Evolutionary conservation across 345 rosid genomes (phyloP).

Genomic region (Chamaenerion angustifolium): DNA sequence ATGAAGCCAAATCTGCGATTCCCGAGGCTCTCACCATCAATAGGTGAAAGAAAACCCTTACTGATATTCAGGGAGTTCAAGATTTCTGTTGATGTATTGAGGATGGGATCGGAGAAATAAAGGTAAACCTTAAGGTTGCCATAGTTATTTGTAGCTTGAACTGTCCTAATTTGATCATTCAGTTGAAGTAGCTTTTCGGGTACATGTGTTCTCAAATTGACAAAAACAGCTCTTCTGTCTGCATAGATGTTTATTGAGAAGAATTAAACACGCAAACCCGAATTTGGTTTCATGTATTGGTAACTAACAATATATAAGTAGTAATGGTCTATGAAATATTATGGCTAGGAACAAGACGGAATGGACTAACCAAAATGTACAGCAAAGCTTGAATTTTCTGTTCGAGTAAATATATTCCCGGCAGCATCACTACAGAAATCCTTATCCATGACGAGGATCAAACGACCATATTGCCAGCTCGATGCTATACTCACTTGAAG

Average conservation of each 20-base stretch:
- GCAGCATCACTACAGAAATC: constrained; percentile 57
- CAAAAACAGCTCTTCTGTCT: constrained; percentile 67
- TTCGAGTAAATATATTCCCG: constrained; percentile 60
- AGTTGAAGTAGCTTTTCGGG: constrained; percentile 65
- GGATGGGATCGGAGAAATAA: constrained; percentile 71
- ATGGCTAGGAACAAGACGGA: too few species aligned
- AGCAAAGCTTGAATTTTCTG: constrained; percentile 45
- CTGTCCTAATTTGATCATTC: constrained; percentile 43
- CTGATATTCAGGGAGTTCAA: constrained; percentile 33
- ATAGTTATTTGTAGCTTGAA: constrained; percentile 63
- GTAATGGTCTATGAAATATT: too few species aligned
- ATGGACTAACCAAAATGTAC: constrained; percentile 61
- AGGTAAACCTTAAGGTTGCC: constrained; percentile 50
- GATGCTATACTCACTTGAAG: constrained; percentile 57
- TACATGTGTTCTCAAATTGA: constrained; percentile 47
- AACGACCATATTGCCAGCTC: constrained; percentile 37
- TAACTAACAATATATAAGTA: neutral
- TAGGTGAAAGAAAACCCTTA: constrained; percentile 49
- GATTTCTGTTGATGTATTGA: constrained; percentile 56
- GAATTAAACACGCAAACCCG: neutral
- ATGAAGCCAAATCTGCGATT: constrained; percentile 69
- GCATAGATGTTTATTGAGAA: constrained; percentile 1
- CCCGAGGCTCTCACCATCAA: constrained; percentile 33
- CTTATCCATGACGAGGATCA: constrained; percentile 60
- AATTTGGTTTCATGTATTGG: neutral